phyloP scores from a whole-genome alignment of 202 grass and related monocot genomes.

The Digitaria exilis region DNA sequence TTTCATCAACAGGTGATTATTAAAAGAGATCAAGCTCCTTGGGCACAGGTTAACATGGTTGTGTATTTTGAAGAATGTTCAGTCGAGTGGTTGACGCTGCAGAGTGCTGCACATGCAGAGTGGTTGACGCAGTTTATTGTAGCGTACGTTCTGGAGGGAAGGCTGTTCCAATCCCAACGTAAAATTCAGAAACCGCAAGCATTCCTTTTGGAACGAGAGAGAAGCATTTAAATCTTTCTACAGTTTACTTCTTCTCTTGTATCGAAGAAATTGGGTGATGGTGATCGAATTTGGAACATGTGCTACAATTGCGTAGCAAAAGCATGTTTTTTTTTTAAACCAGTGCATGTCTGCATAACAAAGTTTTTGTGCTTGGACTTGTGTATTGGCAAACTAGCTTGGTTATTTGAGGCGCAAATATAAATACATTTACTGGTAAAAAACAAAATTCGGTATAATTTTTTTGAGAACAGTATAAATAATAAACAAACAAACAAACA shows the following conservation, averaged over 20 bases:
- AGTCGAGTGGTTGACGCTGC: not conserved
- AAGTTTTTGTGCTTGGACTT: not conserved
- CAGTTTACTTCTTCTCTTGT: not conserved
- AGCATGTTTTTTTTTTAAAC: not conserved
- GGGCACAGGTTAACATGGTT: not conserved
- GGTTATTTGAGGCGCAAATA: too few relatives aligned
- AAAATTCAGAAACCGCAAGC: not conserved
- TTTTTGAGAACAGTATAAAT: too few relatives aligned
- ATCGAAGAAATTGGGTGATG: not conserved
- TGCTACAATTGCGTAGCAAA: not conserved
- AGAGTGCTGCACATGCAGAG: conserved; percentile 36
- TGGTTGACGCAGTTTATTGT: conserved; percentile 49
- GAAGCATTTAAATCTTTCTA: not conserved
- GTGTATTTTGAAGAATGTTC: not conserved
- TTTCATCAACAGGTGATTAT: not conserved
- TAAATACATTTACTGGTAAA: too few relatives aligned
- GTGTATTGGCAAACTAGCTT: not conserved
- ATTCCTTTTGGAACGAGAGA: too few relatives aligned
- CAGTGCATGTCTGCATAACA: not conserved
- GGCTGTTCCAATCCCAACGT: conserved; percentile 5
- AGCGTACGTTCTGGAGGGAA: conserved; percentile 33
- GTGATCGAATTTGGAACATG: not conserved
- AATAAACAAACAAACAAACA: too few relatives aligned
- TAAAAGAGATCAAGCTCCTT: not conserved
- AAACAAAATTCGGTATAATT: too few relatives aligned